A percentile compares a stretch with the other conserved stretches of the same genome.
Conservation (phyloP, 2,329 filamentous ascomycete genomes). For the Colletotrichum sp. region DNA sequence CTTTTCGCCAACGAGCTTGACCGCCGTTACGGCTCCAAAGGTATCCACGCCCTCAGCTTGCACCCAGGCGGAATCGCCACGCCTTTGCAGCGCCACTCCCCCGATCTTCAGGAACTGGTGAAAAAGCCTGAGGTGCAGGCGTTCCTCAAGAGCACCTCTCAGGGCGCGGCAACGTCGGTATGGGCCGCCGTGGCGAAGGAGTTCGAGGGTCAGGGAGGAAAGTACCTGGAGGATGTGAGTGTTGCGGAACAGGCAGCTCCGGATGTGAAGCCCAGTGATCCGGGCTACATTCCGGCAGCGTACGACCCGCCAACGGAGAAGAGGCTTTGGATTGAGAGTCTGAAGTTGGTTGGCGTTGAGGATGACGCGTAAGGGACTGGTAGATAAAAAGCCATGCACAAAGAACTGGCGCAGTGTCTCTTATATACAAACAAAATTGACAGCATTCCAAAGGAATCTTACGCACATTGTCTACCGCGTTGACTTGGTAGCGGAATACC, state of each 20-base stretch:
- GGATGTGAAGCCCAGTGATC: background rate
- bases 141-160: constrained; percentile 24
- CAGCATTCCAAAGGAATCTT: background rate
- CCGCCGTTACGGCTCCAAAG: constrained; percentile 43
- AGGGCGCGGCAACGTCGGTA: constrained; percentile 54
- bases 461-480: background rate
- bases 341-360: constrained; percentile 15
- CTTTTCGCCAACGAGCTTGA: constrained; percentile 57
- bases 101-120: background rate
- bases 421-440: background rate
- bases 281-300: constrained; percentile 27
- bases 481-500: background rate
- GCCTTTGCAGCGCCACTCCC: background rate
- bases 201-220: constrained; percentile 51
- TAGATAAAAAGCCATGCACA: background rate
- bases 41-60: constrained; percentile 25
- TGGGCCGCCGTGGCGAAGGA: constrained; percentile 46
- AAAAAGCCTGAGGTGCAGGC: background rate
- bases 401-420: background rate
- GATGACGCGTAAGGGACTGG: constrained; percentile 2
- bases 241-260: constrained; percentile 26
- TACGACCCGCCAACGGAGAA: constrained; percentile 10
- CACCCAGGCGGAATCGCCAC: constrained; percentile 19
- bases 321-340: constrained; percentile 13
- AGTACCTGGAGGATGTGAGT: constrained; percentile 49